These are phyloP conservation scores for Lyophyllum shimeji DNA, from an alignment of 768 basidiomycete genomes.

Conservation along the genomic window DNA sequence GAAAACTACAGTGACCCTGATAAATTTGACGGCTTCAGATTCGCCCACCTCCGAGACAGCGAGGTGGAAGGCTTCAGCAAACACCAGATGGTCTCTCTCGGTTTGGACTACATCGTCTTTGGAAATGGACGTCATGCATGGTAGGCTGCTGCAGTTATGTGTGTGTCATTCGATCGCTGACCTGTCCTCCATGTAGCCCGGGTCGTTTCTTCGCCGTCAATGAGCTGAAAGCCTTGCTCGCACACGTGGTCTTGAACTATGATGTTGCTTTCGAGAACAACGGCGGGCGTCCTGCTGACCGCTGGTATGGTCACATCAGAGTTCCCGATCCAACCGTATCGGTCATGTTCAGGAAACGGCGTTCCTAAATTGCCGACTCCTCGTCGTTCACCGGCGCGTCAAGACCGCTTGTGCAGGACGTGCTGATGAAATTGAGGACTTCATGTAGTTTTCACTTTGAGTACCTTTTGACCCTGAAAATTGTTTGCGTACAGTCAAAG, in stretches of 20 bases:
- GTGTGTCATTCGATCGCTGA: background rate
- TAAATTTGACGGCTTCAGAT: background rate
- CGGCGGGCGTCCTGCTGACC: constrained; percentile 1
- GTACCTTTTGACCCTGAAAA: background rate
- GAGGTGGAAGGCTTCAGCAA: constrained; percentile 20
- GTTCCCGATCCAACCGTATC: constrained; percentile 33
- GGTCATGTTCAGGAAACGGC: constrained; percentile 31
- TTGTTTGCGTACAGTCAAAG: too few relatives aligned
- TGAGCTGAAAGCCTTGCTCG: constrained; percentile 41
- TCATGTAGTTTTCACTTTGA: background rate
- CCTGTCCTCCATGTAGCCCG: constrained; percentile 22
- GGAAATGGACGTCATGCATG: constrained; percentile 27
- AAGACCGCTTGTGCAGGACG: background rate
- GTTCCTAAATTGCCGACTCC: background rate
- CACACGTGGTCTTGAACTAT: constrained; percentile 37
- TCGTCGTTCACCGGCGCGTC: too few relatives aligned
- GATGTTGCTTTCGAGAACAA: constrained; percentile 30
- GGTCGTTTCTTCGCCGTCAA: constrained; percentile 46
- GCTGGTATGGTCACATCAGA: constrained; percentile 2
- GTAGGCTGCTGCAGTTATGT: background rate
- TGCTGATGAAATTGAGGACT: background rate
- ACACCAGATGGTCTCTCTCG: constrained; percentile 27
- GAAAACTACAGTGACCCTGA: background rate
- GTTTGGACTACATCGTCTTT: constrained; percentile 25
- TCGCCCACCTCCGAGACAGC: constrained; percentile 20